Conservation (phyloP, 345 rosid species). For the Linum tenue region DNA sequence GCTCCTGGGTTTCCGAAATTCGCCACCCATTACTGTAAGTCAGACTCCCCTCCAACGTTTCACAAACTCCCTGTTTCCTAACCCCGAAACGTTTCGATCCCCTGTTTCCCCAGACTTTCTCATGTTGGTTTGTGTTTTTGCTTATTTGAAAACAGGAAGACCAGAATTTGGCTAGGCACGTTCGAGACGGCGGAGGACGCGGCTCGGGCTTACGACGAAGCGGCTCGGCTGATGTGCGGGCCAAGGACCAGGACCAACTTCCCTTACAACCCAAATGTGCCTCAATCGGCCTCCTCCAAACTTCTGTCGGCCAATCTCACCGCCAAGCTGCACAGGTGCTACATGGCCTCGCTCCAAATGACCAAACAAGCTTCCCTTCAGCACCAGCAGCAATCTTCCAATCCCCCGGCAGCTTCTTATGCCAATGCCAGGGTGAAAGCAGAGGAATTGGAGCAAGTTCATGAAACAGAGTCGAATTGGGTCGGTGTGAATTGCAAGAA, state of each 20-base stretch:
- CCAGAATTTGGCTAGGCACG: conserved; percentile 94
- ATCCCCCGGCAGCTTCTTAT: neutral
- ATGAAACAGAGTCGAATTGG: conserved; percentile 37
- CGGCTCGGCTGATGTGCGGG: conserved; percentile 96
- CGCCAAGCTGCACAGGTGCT: conserved; percentile 83
- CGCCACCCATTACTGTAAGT: conserved; percentile 89
- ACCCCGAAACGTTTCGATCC: neutral
- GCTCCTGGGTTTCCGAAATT: conserved; percentile 99
- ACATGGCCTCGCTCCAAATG: conserved; percentile 87
- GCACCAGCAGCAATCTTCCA: conserved; percentile 12
- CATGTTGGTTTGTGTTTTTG: conserved; percentile 2
- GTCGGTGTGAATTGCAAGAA: conserved; percentile 18
- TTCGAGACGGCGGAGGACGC: conserved; percentile 98
- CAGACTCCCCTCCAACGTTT: neutral
- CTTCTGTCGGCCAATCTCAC: conserved; percentile 87
- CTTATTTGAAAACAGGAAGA: conserved; percentile 46
- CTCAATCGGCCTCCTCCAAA: conserved; percentile 67
- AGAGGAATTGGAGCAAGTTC: conserved; percentile 21
- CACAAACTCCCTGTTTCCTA: neutral
- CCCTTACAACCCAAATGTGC: conserved; percentile 62
- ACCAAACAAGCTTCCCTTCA: conserved; percentile 47
- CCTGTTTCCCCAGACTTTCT: neutral
- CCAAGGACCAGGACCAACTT: conserved; percentile 90
- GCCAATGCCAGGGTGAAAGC: conserved; percentile 18
- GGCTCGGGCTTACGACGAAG: conserved; percentile 91